Base-by-base conservation (phyloP, 169 alveolate species). In the Eimeria tenella region DNA sequence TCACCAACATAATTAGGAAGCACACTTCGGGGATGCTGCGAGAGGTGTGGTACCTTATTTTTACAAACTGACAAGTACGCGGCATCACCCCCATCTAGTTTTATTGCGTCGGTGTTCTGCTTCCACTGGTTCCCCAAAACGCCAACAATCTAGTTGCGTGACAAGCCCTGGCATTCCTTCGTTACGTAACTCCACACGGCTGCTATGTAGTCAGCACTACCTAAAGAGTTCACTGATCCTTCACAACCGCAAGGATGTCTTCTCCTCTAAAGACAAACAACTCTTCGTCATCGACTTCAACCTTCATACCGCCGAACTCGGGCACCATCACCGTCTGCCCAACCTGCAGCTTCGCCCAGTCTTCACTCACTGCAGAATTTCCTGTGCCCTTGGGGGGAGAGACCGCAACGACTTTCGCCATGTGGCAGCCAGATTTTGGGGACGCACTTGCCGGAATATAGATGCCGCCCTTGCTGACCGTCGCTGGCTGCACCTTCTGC, bases 271-370 rank as follows among this genome's bases (percentile, higher is more conserved):
- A 97, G 42, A 97, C 97, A 23, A 96, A 94, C 92, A 95, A 93
- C 93, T 96, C 98, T 88, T 97, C 98, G 60, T 97, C 98, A 87
- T 97, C 98, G 53, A 97, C 90, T 74, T 97, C 96, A 60, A 97
- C 84, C 86, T 96, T 96, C 96, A 97, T 96, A 50, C 98, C 98
- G 60, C 98, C 98, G 95, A 96, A 97, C 96, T 97, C 98, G 13
- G 98, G 98, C 31, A 97, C 96, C 25, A 97, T 96, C 68, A 97
- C 98, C 25, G 97, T 97, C 94, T 97, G 98, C 71, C 98, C 98
- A 83, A 95, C 97, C 93, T 96, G 95, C 92, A 96, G 62, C 81
- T 52, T 89, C 23, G 75, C 21, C 62, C 63, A 84, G 52, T 84
- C 79, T 42, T 63, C 82, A 56, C 82, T 50, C 65, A 84, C 82